A percentile compares a stretch with the other conserved stretches of the same genome.
Evolutionary conservation across 2,329 filamentous ascomycete species (phyloP).

Genomic region (Exophiala alcalophila): DNA sequence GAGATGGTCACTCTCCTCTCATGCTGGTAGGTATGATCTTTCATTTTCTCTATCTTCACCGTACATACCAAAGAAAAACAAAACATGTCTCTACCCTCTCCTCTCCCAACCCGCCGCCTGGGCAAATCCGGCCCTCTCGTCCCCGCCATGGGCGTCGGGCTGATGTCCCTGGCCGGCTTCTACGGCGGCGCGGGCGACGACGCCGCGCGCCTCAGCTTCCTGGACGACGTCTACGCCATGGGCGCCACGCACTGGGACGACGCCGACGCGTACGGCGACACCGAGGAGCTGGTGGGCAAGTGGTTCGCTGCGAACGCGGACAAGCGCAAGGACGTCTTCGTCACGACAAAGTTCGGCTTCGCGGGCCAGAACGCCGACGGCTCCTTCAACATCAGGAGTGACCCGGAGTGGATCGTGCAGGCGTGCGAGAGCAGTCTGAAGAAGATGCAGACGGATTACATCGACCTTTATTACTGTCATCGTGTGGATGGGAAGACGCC

Average conservation of each 20-base stretch:
- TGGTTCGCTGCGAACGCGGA: slow-evolving; percentile 23
- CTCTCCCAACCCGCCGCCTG: slow-evolving; percentile 30
- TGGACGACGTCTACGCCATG: slow-evolving; percentile 30
- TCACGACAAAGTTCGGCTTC: slow-evolving; percentile 23
- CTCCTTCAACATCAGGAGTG: slow-evolving; percentile 33
- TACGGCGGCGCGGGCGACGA: slow-evolving; percentile 48
- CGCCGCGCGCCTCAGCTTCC: slow-evolving; percentile 45
- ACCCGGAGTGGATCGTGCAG: slow-evolving; percentile 38
- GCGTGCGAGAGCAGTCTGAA: slow-evolving; percentile 39
- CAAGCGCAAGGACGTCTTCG: slow-evolving; percentile 24
- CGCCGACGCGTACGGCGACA: slow-evolving; percentile 35
- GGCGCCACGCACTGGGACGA: slow-evolving; percentile 31
- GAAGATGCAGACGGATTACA: slow-evolving; percentile 38
- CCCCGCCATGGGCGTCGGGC: slow-evolving; percentile 30
- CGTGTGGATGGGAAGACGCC: slow-evolving; percentile 44
- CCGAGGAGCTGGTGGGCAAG: slow-evolving; percentile 34
- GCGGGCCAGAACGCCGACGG: neutral
- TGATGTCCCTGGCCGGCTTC: slow-evolving; percentile 35
- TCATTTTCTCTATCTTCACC: no score
- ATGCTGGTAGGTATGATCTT: no score
- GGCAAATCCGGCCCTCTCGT: slow-evolving; percentile 33
- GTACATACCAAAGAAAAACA: no score
- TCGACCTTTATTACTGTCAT: slow-evolving; percentile 47
- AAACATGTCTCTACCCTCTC: slow-evolving; percentile 8
- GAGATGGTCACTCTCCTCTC: no score